Evolutionary conservation across 1,139 yeast genomes (phyloP).

Genomic region (Chernovozyma sophiae-reginae): DNA sequence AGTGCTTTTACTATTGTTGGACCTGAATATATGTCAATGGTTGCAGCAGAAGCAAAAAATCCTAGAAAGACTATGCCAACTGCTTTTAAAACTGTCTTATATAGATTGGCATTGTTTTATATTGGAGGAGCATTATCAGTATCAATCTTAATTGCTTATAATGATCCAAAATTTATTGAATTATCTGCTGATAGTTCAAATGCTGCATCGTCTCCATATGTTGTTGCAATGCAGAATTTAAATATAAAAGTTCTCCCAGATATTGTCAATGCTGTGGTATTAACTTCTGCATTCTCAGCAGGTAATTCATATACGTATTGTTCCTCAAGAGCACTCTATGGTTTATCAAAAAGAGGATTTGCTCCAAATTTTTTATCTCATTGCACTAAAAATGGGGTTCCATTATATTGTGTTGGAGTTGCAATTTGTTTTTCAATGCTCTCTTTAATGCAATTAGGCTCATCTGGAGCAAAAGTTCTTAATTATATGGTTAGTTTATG

Average conservation of each 20-base stretch:
- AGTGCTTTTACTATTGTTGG: constrained; percentile 76
- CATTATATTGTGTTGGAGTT: constrained; percentile 43
- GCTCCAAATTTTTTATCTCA: constrained; percentile 33
- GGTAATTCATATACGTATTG: constrained; percentile 43
- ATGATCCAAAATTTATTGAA: constrained; percentile 30
- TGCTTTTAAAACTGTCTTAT: constrained; percentile 75
- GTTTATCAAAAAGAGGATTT: constrained; percentile 36
- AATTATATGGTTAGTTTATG: constrained; percentile 73
- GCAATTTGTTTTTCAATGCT: constrained; percentile 30
- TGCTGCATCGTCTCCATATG: constrained; percentile 40
- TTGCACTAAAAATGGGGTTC: constrained; percentile 56
- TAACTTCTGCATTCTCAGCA: constrained; percentile 39
- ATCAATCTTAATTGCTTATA: constrained; percentile 37
- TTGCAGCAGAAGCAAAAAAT: constrained; percentile 75
- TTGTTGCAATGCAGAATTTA: constrained; percentile 42
- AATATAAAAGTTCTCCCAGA: constrained; percentile 36
- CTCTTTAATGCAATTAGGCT: constrained; percentile 54
- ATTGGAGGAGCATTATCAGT: constrained; percentile 47
- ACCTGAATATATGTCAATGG: constrained; percentile 80
- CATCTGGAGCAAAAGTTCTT: constrained; percentile 60
- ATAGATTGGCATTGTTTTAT: constrained; percentile 66
- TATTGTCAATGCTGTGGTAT: constrained; percentile 35
- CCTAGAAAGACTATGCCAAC: constrained; percentile 76
- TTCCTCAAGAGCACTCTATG: constrained; percentile 40
- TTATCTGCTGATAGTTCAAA: constrained; percentile 18